Conservation (phyloP, 2,329 filamentous ascomycete species). For the Calonectria pseudoturangicola region DNA sequence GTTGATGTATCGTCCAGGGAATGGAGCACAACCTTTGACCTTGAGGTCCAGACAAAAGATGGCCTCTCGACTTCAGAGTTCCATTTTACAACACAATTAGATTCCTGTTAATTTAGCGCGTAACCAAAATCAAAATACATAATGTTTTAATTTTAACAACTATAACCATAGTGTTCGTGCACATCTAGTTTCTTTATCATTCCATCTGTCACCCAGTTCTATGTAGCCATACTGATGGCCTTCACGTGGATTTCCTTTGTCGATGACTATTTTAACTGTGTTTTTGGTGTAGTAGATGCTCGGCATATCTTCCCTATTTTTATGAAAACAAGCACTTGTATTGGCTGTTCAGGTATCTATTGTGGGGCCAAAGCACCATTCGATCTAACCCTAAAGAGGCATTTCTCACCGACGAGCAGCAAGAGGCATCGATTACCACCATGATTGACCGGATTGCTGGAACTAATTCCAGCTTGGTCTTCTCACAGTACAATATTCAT, state of each 20-base stretch:
- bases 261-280: too few relatives aligned
- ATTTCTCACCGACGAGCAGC: slow-evolving; percentile 22
- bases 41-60: not conserved
- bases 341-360: not conserved
- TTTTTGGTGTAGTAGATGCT: too few relatives aligned
- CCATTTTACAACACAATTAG: slow-evolving; percentile 9
- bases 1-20: not conserved
- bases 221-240: too few relatives aligned
- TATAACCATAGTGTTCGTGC: too few relatives aligned
- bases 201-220: too few relatives aligned
- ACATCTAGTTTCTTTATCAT: too few relatives aligned
- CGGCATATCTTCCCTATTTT: too few relatives aligned
- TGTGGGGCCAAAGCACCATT: not conserved
- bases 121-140: not conserved
- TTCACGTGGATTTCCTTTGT: too few relatives aligned
- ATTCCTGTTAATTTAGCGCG: not conserved
- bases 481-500: too few relatives aligned
- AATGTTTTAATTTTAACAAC: not conserved
- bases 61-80: not conserved
- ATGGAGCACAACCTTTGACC: slow-evolving; percentile 1
- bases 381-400: not conserved
- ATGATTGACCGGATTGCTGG: not conserved
- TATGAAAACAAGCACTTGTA: too few relatives aligned
- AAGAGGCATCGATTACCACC: not conserved
- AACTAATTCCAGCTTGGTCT: not conserved